A percentile compares a stretch with the other conserved stretches of the same genome.
Conservation (phyloP, 495 filamentous ascomycete genomes). For the Daldinia grandis region DNA sequence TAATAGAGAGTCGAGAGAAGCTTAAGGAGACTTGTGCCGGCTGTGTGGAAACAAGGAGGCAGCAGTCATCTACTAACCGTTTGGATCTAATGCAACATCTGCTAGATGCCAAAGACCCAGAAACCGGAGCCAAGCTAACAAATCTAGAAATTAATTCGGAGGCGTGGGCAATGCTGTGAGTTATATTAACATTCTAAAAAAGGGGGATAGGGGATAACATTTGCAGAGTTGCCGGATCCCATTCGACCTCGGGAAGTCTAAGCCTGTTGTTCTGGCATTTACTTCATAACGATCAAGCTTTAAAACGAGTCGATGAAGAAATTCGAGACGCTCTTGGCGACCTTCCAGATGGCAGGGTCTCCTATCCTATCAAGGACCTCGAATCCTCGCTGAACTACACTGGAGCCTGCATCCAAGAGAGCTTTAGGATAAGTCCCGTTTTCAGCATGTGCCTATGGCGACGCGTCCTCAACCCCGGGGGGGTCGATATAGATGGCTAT, state of each 20-base stretch:
- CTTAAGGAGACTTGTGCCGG: background rate
- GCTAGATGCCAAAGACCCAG: background rate
- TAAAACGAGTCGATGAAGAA: background rate
- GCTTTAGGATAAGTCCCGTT: slow-evolving; percentile 1
- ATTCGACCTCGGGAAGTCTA: background rate
- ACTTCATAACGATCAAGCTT: background rate
- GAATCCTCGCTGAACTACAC: background rate
- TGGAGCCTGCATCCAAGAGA: background rate
- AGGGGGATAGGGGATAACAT: background rate
- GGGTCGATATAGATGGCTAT: background rate
- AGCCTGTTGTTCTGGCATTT: background rate
- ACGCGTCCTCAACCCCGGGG: background rate
- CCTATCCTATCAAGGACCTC: background rate
- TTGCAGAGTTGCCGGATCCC: background rate
- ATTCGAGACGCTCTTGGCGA: background rate
- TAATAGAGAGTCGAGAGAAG: background rate
- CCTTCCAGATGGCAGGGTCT: background rate
- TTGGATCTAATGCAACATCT: slow-evolving; percentile 1
- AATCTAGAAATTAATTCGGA: background rate
- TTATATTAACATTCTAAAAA: background rate
- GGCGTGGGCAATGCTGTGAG: slow-evolving; percentile 3
- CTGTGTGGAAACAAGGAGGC: background rate
- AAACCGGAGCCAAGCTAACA: background rate
- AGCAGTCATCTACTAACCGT: background rate
- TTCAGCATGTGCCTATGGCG: background rate